These are phyloP conservation scores for Hypoxylon sp. DNA, from an alignment of 2,329 filamentous ascomycete species.

Conservation along the genomic window DNA sequence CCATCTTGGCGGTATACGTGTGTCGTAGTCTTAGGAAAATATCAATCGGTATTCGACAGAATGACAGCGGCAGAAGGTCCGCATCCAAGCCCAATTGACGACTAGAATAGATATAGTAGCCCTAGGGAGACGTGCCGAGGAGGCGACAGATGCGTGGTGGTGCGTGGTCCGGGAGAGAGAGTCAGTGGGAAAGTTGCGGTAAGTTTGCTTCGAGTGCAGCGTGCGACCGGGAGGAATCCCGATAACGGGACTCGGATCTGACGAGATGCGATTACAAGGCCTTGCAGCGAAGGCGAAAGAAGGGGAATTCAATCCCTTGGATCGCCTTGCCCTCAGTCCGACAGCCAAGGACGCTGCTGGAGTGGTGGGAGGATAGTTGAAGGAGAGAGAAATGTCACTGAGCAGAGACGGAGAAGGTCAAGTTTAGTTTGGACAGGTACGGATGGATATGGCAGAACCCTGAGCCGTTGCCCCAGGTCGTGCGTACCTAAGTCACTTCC, in stretches of 20 bases:
- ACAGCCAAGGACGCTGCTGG: neutral
- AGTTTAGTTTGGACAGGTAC: too few relatives aligned
- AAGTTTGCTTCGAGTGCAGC: slow-evolving; percentile 24
- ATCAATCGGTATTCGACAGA: slow-evolving; percentile 6
- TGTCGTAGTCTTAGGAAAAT: neutral
- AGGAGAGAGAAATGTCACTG: neutral
- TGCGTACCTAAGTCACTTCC: too few relatives aligned
- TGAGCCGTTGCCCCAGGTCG: too few relatives aligned
- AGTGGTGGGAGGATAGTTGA: too few relatives aligned
- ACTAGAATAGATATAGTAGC: slow-evolving; percentile 13
- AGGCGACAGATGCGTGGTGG: slow-evolving; percentile 8
- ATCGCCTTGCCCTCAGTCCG: neutral
- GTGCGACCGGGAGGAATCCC: slow-evolving; percentile 9
- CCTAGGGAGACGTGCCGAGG: slow-evolving; percentile 24
- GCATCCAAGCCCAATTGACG: slow-evolving; percentile 11
- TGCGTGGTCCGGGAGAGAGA: slow-evolving; percentile 4
- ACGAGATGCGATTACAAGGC: slow-evolving; percentile 11
- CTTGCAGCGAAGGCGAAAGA: slow-evolving; percentile 2
- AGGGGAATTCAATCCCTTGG: neutral
- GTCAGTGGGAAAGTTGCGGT: slow-evolving; percentile 38
- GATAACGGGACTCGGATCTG: slow-evolving; percentile 18
- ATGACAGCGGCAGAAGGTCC: too few relatives aligned
- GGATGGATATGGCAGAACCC: too few relatives aligned
- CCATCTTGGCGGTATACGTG: slow-evolving; percentile 32
- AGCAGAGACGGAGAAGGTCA: neutral